Percentiles rank a stretch among this genome's conserved stretches.
phyloP scores from a whole-genome alignment of 2,329 filamentous ascomycete species.

The Alternaria ventricosa region DNA sequence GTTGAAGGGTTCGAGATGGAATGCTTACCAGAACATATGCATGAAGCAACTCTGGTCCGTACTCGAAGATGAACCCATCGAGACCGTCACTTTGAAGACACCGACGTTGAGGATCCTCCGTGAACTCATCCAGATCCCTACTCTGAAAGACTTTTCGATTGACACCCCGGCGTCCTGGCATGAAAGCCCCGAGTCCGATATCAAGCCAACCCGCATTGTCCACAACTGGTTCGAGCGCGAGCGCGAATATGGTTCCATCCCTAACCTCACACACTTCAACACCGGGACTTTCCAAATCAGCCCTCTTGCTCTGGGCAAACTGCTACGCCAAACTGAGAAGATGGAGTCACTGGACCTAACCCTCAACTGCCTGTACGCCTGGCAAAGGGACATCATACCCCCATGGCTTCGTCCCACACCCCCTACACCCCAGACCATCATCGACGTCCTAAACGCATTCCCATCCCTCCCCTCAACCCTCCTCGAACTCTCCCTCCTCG shows the following conservation, averaged over 20 bases:
- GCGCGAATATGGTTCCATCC: neutral
- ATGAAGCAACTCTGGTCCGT: neutral
- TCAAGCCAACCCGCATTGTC: neutral
- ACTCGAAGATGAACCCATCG: neutral
- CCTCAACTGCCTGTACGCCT: neutral
- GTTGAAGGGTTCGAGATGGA: neutral
- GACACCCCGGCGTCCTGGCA: neutral
- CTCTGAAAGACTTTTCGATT: neutral
- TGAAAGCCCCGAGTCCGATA: neutral
- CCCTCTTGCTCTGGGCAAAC: neutral
- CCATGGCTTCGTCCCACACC: neutral
- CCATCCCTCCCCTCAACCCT: neutral
- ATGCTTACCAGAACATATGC: neutral
- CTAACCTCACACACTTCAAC: neutral
- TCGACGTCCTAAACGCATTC: neutral
- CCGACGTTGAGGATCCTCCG: neutral
- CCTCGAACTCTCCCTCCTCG: neutral
- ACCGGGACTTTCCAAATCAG: neutral
- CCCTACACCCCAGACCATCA: neutral
- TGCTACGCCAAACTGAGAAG: neutral
- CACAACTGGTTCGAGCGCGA: neutral
- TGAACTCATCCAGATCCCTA: neutral
- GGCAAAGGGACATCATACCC: neutral
- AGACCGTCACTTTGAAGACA: neutral
- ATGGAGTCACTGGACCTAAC: neutral